Evolutionary conservation across 2,329 filamentous ascomycete species (phyloP), one percentile per base, ranked within the genome.

Genomic region (Phyllosticta capitalensis): DNA sequence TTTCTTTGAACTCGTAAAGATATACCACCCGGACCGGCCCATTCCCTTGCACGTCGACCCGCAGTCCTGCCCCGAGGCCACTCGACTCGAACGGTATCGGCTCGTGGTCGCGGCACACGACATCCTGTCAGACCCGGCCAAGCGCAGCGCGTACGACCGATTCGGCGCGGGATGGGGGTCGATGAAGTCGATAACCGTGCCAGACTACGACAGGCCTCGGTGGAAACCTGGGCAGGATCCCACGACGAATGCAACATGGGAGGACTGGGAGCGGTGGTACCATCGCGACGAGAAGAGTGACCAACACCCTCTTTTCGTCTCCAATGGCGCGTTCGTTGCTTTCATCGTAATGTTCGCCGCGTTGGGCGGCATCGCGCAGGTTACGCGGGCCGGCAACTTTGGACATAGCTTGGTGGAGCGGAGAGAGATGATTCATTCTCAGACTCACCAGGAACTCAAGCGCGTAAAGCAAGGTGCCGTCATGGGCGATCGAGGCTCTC

Each of bases 1-100:
- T 61, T 99, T 91, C 79, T 94, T 95, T 73, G 83, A 92, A 68
- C 83, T 99, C 56, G 94, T 95, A 61, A 99, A 97, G 77, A 79
- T 95, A 53, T 99, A 99, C 76, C 94, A 99, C 69, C 94, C 94
- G 0, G 94, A 99, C 72, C 83, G 82, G 61, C 78, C 73, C 63
- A 70, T 17, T 64, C 74, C 21, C 71, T 52, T 52, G 55, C 51
- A 61, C 24, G 22, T 59, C 22, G 38, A 30, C 26, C 65, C 74
- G 7, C 70, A 88, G 12, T 1, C 53, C 28, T 60, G 58, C 19
- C 78, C 89, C 0, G 79, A 82, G 20, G 74, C 82, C 24, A 80
- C 83, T 28, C 86, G 87, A 62, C 79, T 94, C n/a, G 90, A 96
- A 69, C 88, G 94, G 54, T 99, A 97, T 74, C 87, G 89, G 30